Base-by-base conservation (phyloP, 1,284 basidiomycete species). In the Cryptococcus sp. region DNA sequence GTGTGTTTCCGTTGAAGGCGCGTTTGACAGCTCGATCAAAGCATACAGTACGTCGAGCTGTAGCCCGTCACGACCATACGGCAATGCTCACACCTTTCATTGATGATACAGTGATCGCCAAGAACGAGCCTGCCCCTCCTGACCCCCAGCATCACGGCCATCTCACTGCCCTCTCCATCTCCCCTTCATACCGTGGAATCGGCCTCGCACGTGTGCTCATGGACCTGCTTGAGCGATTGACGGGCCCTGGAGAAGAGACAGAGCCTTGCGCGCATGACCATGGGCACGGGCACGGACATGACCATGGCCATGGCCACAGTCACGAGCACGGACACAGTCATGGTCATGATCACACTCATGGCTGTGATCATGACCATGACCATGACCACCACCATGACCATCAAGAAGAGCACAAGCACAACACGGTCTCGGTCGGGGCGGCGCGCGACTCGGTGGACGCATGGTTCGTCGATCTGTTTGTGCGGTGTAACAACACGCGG, bases 381-480 rank as follows among this genome's bases (percentile, higher is more conserved):
- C 52, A 46, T 24, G 28, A 11, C 38, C 52, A 53, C 11, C 18
- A 8, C 13, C 52, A 46, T 18, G 36, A 13, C 12, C 45, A 54
- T 23, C 37, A 49, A 46, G 55, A 45, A 18, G 50, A 35, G 24
- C 50, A 53, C 42, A 18, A 49, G 36, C 54, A 56, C n/a, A 21
- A 20, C 4, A 49, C 18, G 24, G 35, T 16, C n/a, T 45, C 44
- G 8, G 18, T 38, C 35, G 48, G 38, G 2, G 51, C 39, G 24
- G 46, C 40, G 4, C 43, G 43, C 8, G 73, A 77, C 52, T 67
- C 65, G 13, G 71, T 73, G 20, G 67, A 77, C 59, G 71, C 75
- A 20, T 78, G 65, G 66, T 78, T 78, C 55, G 69, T 77, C 45
- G 77, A 78, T 55, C 63, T 78, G 18, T 78, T 78, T 46, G 77